A percentile compares a stretch with the other conserved stretches of the same genome.
phyloP scores from a whole-genome alignment of 257 asterid species.

The Leptodermis oblonga region DNA sequence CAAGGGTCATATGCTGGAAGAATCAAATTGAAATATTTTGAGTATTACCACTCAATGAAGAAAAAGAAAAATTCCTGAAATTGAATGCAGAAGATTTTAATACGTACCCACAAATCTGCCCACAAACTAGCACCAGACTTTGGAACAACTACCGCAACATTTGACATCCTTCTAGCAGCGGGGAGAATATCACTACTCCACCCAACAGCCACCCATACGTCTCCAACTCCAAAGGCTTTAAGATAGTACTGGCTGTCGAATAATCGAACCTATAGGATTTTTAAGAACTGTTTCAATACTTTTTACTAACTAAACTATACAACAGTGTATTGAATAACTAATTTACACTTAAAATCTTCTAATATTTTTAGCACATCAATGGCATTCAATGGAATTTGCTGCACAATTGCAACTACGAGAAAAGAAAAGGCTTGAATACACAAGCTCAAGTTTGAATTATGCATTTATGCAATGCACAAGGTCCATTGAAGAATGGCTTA shows the following conservation, averaged over 20 bases:
- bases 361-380: neutral
- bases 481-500: neutral
- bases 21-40: neutral
- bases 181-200: conserved; percentile 95
- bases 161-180: conserved; percentile 78
- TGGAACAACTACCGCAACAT: conserved; percentile 80
- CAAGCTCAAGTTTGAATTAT: neutral
- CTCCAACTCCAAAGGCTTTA: conserved; percentile 82
- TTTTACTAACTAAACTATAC: neutral
- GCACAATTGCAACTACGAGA: neutral
- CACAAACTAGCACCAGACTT: conserved; percentile 91
- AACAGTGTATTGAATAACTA: neutral
- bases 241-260: conserved; percentile 79
- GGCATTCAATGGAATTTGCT: neutral
- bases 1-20: neutral
- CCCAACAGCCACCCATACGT: conserved; percentile 96
- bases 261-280: conserved; percentile 57
- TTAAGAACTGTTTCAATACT: neutral
- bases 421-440: neutral
- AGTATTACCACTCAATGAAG: too few relatives aligned
- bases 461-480: neutral
- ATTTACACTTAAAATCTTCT: neutral
- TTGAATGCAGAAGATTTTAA: neutral
- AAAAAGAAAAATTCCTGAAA: neutral
- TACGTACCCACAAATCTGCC: conserved; percentile 94